phyloP scores from a whole-genome alignment of 768 basidiomycete species.

The Lepiota venenata region DNA sequence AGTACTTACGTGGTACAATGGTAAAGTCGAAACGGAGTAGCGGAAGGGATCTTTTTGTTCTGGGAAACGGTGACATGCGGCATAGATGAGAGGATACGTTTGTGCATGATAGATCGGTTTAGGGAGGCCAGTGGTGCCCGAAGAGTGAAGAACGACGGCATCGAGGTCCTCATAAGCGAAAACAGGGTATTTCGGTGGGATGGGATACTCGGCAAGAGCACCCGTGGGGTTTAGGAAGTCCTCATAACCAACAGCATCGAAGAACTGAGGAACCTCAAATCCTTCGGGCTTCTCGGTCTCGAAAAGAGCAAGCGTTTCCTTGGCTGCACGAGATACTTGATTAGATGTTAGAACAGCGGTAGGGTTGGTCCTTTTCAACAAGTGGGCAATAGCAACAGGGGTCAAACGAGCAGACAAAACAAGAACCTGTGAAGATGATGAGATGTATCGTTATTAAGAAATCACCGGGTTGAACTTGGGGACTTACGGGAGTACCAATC shows the following conservation, averaged over 20 bases:
- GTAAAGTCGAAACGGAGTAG: conserved; percentile 33
- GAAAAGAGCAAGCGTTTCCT: conserved; percentile 24
- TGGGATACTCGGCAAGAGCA: conserved; percentile 12
- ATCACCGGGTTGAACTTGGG: background rate
- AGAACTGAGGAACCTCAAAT: conserved; percentile 16
- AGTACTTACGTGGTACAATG: conserved; percentile 33
- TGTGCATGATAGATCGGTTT: conserved; percentile 40
- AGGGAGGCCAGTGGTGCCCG: conserved; percentile 48
- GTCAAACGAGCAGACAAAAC: conserved; percentile 33
- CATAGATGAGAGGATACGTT: conserved; percentile 29
- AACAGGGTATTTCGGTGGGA: conserved; percentile 24
- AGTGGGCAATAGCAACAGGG: conserved; percentile 31
- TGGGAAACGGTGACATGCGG: conserved; percentile 29
- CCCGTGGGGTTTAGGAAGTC: conserved; percentile 22
- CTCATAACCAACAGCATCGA: conserved; percentile 24
- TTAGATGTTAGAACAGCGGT: conserved; percentile 27
- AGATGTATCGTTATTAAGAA: background rate
- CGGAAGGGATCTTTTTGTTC: conserved; percentile 24
- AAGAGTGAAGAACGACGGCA: conserved; percentile 45
- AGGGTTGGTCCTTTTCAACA: conserved; percentile 27
- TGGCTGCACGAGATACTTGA: conserved; percentile 27
- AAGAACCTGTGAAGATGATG: conserved; percentile 23
- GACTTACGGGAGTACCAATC: conserved; percentile 25
- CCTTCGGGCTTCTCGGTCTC: conserved; percentile 4
- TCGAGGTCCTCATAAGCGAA: conserved; percentile 28